These are phyloP conservation scores for Solanum etuberosum DNA, from an alignment of 257 asterid genomes.

Conservation along the genomic window DNA sequence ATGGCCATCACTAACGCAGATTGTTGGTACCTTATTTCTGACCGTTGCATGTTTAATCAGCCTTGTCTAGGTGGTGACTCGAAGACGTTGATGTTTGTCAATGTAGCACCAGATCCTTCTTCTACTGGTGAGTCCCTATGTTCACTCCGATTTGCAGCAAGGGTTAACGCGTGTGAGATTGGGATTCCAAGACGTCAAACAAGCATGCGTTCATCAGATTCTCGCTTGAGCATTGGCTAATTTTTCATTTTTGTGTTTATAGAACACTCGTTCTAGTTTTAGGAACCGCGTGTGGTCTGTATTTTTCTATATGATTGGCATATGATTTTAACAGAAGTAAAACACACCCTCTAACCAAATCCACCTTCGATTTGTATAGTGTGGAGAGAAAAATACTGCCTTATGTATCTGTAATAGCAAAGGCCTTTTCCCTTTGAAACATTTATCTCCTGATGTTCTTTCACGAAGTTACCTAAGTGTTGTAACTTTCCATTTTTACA, in stretches of 20 bases:
- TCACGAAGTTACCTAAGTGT: not conserved
- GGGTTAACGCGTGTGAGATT: conserved; percentile 91
- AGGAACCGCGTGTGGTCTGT: conserved; percentile 24
- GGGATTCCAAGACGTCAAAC: conserved; percentile 96
- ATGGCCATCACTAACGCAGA: not conserved
- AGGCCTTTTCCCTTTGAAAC: not conserved
- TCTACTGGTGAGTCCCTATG: conserved; percentile 88
- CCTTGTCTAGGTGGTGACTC: conserved; percentile 99
- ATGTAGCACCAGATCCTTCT: conserved; percentile 74
- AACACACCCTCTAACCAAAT: conserved; percentile 29
- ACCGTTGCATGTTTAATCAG: conserved; percentile 23
- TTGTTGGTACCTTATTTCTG: not conserved
- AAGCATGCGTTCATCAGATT: conserved; percentile 47
- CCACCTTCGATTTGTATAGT: conserved; percentile 50
- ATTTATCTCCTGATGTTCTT: not conserved
- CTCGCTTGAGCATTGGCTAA: conserved; percentile 84
- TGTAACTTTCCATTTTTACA: conserved; percentile 1
- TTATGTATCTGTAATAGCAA: conserved; percentile 19
- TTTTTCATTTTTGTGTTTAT: not conserved
- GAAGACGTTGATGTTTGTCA: conserved; percentile 87
- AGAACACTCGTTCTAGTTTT: conserved; percentile 16
- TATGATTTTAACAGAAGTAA: conserved; percentile 16
- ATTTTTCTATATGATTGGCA: conserved; percentile 16
- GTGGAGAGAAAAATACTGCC: conserved; percentile 25
- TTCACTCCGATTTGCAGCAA: conserved; percentile 89